Conservation (phyloP, 2,329 filamentous ascomycete genomes). For the Paecilomyces variotii region DNA sequence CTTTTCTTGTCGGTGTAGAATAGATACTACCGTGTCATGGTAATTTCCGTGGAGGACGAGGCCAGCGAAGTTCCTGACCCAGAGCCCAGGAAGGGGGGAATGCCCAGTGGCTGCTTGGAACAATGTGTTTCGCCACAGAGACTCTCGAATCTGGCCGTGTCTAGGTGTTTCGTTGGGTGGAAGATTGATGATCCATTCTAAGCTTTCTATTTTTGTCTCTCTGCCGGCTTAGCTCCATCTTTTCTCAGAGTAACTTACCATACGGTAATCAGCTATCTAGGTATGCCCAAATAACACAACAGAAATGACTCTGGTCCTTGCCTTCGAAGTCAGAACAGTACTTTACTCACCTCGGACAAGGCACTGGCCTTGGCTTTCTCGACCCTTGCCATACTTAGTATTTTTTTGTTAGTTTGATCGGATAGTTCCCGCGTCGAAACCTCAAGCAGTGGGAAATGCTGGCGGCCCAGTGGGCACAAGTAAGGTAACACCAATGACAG, state of each 20-base stretch:
- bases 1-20: neutral
- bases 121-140: neutral
- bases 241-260: neutral
- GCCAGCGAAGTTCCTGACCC: neutral
- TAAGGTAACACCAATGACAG: neutral
- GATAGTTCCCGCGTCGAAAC: neutral
- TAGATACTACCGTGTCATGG: neutral
- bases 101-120: neutral
- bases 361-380: neutral
- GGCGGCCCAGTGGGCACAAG: neutral
- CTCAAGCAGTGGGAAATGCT: neutral
- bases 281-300: neutral
- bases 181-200: neutral
- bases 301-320: neutral
- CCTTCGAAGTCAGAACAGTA: neutral
- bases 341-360: neutral
- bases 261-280: neutral
- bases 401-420: neutral
- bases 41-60: neutral
- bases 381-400: neutral
- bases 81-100: neutral
- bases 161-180: neutral
- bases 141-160: neutral
- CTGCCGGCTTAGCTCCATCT: neutral
- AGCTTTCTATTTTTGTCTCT: neutral